Conservation (phyloP, 495 filamentous ascomycete species). For the Aspergillus avenaceus region DNA sequence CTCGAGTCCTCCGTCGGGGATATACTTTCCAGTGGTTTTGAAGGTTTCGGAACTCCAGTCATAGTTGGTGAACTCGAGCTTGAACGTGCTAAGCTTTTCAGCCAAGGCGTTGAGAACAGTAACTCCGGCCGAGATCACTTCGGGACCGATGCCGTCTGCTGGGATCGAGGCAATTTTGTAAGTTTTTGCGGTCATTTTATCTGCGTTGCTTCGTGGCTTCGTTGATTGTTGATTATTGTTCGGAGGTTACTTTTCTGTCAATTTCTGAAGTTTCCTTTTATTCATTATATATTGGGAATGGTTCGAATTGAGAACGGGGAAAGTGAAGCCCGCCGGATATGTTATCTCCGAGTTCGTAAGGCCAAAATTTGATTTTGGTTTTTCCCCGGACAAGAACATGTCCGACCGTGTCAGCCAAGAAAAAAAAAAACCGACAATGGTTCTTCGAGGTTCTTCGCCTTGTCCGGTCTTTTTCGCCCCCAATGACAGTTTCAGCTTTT, state of each 20-base stretch:
- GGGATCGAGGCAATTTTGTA: constrained; percentile 51
- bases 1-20: constrained; percentile 51
- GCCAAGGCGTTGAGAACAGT: constrained; percentile 41
- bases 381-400: not conserved
- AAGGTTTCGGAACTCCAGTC: constrained; percentile 52
- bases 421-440: no score
- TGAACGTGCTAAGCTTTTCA: constrained; percentile 41
- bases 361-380: no score
- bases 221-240: no score
- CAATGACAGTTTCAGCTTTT: no score
- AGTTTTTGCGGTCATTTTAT: constrained; percentile 12
- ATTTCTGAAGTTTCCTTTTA: not conserved
- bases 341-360: constrained; percentile 3
- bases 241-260: not conserved
- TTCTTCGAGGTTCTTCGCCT: no score
- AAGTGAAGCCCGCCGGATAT: constrained; percentile 9
- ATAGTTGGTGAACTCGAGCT: constrained; percentile 45
- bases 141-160: constrained; percentile 52
- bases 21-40: constrained; percentile 48
- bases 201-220: no score
- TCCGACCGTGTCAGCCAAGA: no score
- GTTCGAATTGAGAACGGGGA: constrained; percentile 2
- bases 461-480: not conserved
- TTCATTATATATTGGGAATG: not conserved
- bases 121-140: constrained; percentile 48